Evolutionary conservation across 2,329 filamentous ascomycete species (phyloP).

Genomic region (Rutstroemia sp.): DNA sequence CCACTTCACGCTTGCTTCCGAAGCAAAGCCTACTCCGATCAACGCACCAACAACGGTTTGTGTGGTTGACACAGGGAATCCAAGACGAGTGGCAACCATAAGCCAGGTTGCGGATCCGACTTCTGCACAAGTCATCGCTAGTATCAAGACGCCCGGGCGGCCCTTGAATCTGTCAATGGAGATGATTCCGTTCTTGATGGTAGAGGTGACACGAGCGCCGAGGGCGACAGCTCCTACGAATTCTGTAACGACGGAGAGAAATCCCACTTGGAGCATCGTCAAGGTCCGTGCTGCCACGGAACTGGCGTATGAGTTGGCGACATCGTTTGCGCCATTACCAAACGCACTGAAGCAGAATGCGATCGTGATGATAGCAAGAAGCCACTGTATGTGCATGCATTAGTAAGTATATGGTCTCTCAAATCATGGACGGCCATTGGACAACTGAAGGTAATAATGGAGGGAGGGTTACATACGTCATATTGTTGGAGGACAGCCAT

Average conservation of each 20-base stretch:
- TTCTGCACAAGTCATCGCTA: constrained; percentile 58
- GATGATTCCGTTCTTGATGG: constrained; percentile 75
- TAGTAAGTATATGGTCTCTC: too few relatives aligned
- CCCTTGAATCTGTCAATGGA: constrained; percentile 48
- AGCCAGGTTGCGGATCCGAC: constrained; percentile 65
- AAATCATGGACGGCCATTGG: too few relatives aligned
- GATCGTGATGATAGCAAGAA: constrained; percentile 1
- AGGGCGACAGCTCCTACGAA: constrained; percentile 59
- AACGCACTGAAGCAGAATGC: constrained; percentile 2
- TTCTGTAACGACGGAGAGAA: constrained; percentile 60
- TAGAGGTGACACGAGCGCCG: constrained; percentile 63
- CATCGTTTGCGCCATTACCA: constrained; percentile 54
- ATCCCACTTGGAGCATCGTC: constrained; percentile 61
- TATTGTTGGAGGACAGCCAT: too few relatives aligned
- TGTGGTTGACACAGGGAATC: constrained; percentile 65
- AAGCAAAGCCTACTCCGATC: constrained; percentile 62
- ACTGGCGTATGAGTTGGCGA: constrained; percentile 77
- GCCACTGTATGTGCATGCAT: not conserved
- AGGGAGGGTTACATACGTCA: too few relatives aligned
- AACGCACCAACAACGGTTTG: constrained; percentile 65
- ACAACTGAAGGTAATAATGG: too few relatives aligned
- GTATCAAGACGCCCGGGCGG: constrained; percentile 59
- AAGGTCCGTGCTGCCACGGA: constrained; percentile 74
- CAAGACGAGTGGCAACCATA: constrained; percentile 72
- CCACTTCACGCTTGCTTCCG: constrained; percentile 52